Conservation (phyloP, 2,329 filamentous ascomycete genomes). For the Cryphonectria naterciae region DNA sequence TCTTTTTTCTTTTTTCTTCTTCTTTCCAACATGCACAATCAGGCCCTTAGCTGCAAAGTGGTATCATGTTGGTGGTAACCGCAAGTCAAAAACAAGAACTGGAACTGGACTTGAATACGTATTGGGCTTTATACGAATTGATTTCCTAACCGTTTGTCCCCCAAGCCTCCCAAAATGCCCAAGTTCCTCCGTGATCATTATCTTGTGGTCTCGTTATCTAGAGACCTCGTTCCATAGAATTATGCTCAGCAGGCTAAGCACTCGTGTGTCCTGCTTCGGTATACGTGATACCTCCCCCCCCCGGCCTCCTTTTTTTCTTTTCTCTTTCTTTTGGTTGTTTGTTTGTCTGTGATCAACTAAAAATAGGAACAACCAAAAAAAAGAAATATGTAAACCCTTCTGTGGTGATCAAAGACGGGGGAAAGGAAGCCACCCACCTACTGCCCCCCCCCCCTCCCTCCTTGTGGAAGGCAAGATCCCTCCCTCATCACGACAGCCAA, state of each 20-base stretch:
- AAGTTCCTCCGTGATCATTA: background rate
- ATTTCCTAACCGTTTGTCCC: background rate
- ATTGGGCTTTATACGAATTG: background rate
- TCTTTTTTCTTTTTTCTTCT: no score
- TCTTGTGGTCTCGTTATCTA: background rate
- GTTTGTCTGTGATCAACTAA: background rate
- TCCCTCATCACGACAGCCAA: background rate
- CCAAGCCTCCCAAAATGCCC: conserved; percentile 2
- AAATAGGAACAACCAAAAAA: background rate
- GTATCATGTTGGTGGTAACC: background rate
- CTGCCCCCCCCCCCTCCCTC: no score
- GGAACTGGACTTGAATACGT: background rate
- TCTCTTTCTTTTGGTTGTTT: no score
- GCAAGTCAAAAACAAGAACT: background rate
- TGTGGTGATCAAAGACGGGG: background rate
- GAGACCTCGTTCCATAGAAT: background rate
- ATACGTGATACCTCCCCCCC: background rate
- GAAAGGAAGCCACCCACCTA: no score
- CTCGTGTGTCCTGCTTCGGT: background rate
- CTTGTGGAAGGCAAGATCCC: no score
- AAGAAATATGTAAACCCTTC: background rate
- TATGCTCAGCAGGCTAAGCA: background rate
- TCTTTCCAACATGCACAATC: background rate
- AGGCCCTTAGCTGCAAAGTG: background rate
- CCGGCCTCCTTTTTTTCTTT: background rate